Evolutionary conservation across 2,329 filamentous ascomycete genomes (phyloP).

Genomic region (Decorospora gaudefroyi): DNA sequence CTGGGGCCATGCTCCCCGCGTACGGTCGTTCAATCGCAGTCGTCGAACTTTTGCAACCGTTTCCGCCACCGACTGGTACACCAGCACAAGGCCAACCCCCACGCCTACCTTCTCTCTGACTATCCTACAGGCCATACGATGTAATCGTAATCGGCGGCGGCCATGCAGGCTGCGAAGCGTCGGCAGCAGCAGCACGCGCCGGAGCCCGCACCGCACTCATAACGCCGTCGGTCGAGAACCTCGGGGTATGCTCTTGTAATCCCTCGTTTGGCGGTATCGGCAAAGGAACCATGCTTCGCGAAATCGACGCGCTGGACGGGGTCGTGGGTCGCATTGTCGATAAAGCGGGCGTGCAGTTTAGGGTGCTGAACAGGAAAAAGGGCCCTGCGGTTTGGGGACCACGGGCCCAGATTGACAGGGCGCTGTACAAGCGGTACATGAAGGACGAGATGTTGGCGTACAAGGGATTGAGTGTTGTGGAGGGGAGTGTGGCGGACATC

Average conservation of each 20-base stretch:
- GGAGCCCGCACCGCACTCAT: constrained; percentile 88
- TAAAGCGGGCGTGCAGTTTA: constrained; percentile 93
- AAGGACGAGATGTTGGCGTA: constrained; percentile 79
- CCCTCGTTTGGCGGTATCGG: constrained; percentile 98
- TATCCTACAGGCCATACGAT: constrained; percentile 69
- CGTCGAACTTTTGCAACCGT: constrained; percentile 54
- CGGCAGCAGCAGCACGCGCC: constrained; percentile 83
- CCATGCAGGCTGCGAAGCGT: constrained; percentile 93
- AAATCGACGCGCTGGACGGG: constrained; percentile 93
- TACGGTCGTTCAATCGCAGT: constrained; percentile 47
- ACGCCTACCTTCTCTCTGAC: constrained; percentile 21
- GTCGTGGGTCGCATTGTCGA: constrained; percentile 87
- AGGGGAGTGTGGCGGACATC: constrained; percentile 91
- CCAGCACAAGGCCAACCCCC: background rate
- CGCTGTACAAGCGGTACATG: constrained; percentile 89
- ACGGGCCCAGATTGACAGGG: constrained; percentile 90
- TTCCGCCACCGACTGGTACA: constrained; percentile 42
- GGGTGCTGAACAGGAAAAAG: constrained; percentile 83
- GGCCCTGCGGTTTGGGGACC: constrained; percentile 97
- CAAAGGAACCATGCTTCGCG: constrained; percentile 93
- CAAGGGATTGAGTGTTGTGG: constrained; percentile 76
- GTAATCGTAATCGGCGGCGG: constrained; percentile 95
- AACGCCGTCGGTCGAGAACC: constrained; percentile 84
- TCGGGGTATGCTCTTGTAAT: constrained; percentile 95
- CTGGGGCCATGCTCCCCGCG: constrained; percentile 56